Percentiles rank a stretch among this genome's conserved stretches.
Evolutionary conservation across 805 yeast species (phyloP).

Genomic region (Metschnikowia gruessii): DNA sequence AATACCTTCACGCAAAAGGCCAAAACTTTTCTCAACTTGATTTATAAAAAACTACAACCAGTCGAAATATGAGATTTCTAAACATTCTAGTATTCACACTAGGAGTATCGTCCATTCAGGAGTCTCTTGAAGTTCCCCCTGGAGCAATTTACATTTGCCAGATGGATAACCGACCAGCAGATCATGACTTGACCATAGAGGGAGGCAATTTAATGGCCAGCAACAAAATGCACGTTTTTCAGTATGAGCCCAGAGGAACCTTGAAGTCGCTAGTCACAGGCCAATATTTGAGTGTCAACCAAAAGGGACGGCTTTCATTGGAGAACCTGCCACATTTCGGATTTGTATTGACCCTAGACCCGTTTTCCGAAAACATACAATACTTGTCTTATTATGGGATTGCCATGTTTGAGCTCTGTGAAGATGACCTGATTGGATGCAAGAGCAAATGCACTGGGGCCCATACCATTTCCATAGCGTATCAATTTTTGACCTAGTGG

Average conservation of each 20-base stretch:
- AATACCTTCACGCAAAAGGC: no score
- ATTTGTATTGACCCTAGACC: not conserved
- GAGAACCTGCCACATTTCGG: constrained; percentile 1
- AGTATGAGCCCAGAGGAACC: not conserved
- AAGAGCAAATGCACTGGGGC: constrained; percentile 5
- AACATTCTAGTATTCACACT: not conserved
- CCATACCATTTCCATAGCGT: not conserved
- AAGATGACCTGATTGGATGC: constrained; percentile 6
- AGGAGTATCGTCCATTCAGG: not conserved
- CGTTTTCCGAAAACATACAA: not conserved
- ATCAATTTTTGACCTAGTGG: not conserved
- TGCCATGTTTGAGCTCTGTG: constrained; percentile 6
- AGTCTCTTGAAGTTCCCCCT: not conserved
- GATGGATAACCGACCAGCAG: not conserved
- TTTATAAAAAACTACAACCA: not conserved
- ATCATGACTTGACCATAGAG: constrained; percentile 3
- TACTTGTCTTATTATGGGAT: constrained; percentile 1
- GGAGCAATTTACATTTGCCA: constrained; percentile 4
- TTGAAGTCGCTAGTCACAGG: not conserved
- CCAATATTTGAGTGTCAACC: constrained; percentile 1
- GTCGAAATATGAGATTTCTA: not conserved
- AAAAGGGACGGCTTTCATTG: not conserved
- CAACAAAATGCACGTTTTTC: constrained; percentile 1
- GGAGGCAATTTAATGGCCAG: not conserved
- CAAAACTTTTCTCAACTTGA: no score